Base-by-base conservation (phyloP, 2,329 filamentous ascomycete species). In the Endocalyx cinctus region DNA sequence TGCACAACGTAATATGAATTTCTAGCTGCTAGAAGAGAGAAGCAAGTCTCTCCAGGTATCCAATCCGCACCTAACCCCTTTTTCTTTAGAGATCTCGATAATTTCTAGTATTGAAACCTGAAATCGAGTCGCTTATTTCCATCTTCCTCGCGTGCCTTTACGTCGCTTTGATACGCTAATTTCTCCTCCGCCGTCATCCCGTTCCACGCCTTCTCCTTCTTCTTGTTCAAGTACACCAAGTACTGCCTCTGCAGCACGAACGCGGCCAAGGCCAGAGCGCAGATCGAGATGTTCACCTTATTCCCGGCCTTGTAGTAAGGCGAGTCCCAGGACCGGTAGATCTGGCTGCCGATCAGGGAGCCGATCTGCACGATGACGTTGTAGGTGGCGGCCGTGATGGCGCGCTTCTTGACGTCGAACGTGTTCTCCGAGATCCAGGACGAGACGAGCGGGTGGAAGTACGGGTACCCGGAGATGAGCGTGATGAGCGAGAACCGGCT, bases 251-350 rank as follows among this genome's bases (percentile, higher is more conserved):
- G 69, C 2, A 55, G 59, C 19, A 78, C 17, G 29, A 79, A 78
- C 1, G 69, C 46, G 0, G 67, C 51, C 7, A 77, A 46, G 14
- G 67, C 65, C 17, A 74, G 62, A 1, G 61, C 63, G 4, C 69
- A 58, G 30, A 80, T 62, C 2, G 61, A 69, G 16, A 81, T 67
- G 30, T 77, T 62, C 4, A 77, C 68, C 16, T 63, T 72, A 55
- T 80, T 80, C 7, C 76, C 76, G 4, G 23, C 10, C 17, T 31
- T 31, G 28, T 36, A 36, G 13, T 36, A 36, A 3, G 34, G 34
- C 17, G 34, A 31, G 17, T 36, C 34, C 34, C 34, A 36, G 10
- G 28, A 31, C 4, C 72, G 69, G 44, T 77, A 78, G 38, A 77
- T 71, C 57, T 77, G 64, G 18, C 52, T 50, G 3, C 57, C 55